Evolutionary conservation across 768 basidiomycete species (phyloP), one percentile per base, ranked within the genome.

Genomic region (Kwoniella mangroviensis): DNA sequence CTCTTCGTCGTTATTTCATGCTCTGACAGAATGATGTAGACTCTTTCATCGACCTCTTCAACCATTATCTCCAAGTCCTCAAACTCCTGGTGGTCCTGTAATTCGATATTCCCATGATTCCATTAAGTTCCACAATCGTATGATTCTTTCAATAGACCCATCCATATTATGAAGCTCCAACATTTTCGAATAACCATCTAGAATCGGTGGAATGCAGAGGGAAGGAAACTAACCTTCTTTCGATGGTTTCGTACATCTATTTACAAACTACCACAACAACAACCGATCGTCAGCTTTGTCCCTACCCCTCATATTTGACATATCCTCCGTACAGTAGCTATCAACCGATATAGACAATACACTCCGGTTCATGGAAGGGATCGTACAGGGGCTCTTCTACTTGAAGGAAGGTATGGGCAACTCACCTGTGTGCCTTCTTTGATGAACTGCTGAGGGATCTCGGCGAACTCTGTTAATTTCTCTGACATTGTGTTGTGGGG

Each of bases 221-320:
- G 62, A 28, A 28, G 15, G 5, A 13, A 54, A 83, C 85, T 64
- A 41, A 97, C 97, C 97, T 86, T 93, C 93, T 83, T 91, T 89
- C 63, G 93, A 93, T 70, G 97, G 97, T 86, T 99, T 99, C 68
- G 94, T 96, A 88, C 97, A 99, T 81, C 95, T 90, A 77, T 90
- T 92, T 73, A 99, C 85, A 86, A 99, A 98, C 97, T 98, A 24
- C 9, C 26, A 15, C 54, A 22, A 55, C 54, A 55, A 19, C 54
- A 24, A 22, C 21, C 11, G 15, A 49, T 12, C 45, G 34, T 63
- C 26, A 52, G 52, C 6, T 17, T 55, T 24, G 15, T 11, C 43
- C n/a, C 26, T n/a, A 53, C 40, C 13, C 6, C 49, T 51, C 49
- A 51, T 15, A 51, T 1, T 34, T 34, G 34, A 34, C 34, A 34